A percentile compares a stretch with the other conserved stretches of the same genome.
phyloP scores from a whole-genome alignment of 495 filamentous ascomycete genomes.

The Hyphodiscus hymeniophilus region DNA sequence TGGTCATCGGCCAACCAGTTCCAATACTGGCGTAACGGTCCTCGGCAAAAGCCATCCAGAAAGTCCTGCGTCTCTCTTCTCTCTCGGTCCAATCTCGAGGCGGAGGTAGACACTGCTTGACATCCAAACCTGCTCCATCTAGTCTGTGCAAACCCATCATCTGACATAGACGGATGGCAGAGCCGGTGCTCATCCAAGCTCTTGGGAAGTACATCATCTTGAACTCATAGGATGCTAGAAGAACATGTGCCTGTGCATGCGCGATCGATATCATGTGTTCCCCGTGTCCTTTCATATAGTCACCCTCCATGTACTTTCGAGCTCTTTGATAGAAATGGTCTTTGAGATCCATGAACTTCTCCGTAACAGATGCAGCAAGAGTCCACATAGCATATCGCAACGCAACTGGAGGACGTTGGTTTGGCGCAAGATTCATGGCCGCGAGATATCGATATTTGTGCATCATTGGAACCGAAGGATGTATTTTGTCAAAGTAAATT shows the following conservation, averaged over 20 bases:
- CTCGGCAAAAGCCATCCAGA: slow-evolving; percentile 86
- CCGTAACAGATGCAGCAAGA: slow-evolving; percentile 70
- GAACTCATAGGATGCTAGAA: slow-evolving; percentile 83
- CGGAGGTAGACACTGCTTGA: slow-evolving; percentile 82
- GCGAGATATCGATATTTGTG: slow-evolving; percentile 81
- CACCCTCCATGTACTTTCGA: slow-evolving; percentile 80
- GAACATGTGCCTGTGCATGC: slow-evolving; percentile 72
- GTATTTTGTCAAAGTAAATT: slow-evolving; percentile 85
- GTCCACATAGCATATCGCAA: slow-evolving; percentile 94
- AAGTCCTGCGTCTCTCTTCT: slow-evolving; percentile 85
- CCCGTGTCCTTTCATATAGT: slow-evolving; percentile 90
- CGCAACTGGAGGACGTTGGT: slow-evolving; percentile 77
- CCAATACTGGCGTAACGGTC: slow-evolving; percentile 95
- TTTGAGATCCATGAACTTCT: slow-evolving; percentile 69
- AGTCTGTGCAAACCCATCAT: slow-evolving; percentile 91
- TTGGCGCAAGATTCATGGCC: slow-evolving; percentile 75
- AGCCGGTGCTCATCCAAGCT: slow-evolving; percentile 87
- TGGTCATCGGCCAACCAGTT: slow-evolving; percentile 91
- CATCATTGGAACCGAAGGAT: slow-evolving; percentile 77
- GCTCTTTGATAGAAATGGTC: slow-evolving; percentile 81
- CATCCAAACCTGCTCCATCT: slow-evolving; percentile 79
- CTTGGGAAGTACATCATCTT: slow-evolving; percentile 97
- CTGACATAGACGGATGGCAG: slow-evolving; percentile 64
- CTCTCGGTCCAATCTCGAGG: slow-evolving; percentile 88
- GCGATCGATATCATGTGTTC: slow-evolving; percentile 76